A percentile compares a stretch with the other conserved stretches of the same genome.
Evolutionary conservation across 2,329 filamentous ascomycete species (phyloP).

Genomic region (Ophiostoma himal-ulmi): DNA sequence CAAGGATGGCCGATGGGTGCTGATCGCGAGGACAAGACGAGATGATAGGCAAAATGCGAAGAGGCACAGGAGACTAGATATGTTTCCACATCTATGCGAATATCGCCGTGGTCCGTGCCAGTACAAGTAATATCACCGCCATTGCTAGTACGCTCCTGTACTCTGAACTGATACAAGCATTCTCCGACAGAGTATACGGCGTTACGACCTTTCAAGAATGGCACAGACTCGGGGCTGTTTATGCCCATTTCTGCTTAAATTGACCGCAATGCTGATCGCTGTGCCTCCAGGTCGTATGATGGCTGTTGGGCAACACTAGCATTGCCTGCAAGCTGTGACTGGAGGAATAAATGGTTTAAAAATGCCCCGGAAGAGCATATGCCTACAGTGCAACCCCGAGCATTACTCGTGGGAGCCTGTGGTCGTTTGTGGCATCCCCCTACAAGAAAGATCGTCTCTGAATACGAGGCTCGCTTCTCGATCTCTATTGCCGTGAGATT

Average conservation of each 20-base stretch:
- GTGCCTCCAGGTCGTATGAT: not conserved
- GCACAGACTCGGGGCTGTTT: not conserved
- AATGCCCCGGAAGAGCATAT: not conserved
- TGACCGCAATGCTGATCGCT: not conserved
- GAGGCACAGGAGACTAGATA: not conserved
- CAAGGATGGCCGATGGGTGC: not conserved
- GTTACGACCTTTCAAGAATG: not conserved
- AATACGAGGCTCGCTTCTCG: not conserved
- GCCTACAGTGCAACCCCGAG: conserved; percentile 1
- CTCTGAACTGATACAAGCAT: not conserved
- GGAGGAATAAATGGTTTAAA: not conserved
- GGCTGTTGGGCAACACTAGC: not conserved
- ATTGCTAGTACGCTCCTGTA: not conserved
- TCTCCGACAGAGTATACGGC: not conserved
- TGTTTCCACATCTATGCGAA: not conserved
- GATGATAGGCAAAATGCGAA: not conserved
- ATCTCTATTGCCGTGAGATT: not conserved
- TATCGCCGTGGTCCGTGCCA: not conserved
- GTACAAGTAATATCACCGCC: not conserved
- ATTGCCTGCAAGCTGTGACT: not conserved
- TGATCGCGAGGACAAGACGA: not conserved
- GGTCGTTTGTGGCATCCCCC: not conserved
- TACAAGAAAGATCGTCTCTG: not conserved
- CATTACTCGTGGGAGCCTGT: not conserved
- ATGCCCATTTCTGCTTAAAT: not conserved